Evolutionary conservation across 2,329 filamentous ascomycete species (phyloP).

Genomic region (Aspergillus sp.): DNA sequence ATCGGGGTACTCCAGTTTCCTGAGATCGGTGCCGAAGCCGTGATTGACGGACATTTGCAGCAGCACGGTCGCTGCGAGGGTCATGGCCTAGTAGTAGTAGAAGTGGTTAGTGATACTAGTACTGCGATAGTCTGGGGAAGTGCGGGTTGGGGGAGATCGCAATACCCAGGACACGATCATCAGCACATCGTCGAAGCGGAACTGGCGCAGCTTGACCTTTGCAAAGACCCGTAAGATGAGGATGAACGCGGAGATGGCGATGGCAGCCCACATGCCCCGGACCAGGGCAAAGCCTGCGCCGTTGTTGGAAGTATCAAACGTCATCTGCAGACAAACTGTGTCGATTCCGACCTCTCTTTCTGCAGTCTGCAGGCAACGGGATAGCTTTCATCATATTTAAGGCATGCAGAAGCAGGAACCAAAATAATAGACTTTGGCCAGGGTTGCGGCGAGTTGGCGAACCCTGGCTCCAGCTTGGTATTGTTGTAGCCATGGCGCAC

Average conservation of each 20-base stretch:
- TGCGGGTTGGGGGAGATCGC: neutral
- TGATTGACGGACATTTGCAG: slow-evolving; percentile 25
- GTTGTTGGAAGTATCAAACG: neutral
- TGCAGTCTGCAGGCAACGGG: neutral
- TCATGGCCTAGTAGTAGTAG: slow-evolving; percentile 19
- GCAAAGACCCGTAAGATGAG: slow-evolving; percentile 27
- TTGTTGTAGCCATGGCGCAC: slow-evolving; percentile 4
- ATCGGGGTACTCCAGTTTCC: slow-evolving; percentile 10
- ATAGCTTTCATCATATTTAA: neutral
- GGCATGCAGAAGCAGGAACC: neutral
- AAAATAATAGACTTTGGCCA: neutral
- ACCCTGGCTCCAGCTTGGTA: neutral
- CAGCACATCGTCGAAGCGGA: slow-evolving; percentile 29
- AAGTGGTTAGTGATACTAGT: neutral
- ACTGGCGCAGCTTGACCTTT: slow-evolving; percentile 31
- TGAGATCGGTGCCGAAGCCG: slow-evolving; percentile 28
- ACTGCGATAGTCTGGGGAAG: no score
- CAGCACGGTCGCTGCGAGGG: slow-evolving; percentile 25
- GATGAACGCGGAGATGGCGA: slow-evolving; percentile 26
- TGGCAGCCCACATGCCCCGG: slow-evolving; percentile 29
- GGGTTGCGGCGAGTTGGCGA: neutral
- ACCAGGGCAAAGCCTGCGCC: slow-evolving; percentile 23
- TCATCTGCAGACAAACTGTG: no score
- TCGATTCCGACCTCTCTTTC: no score
- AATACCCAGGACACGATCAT: slow-evolving; percentile 30